These are phyloP conservation scores for Raddia guianensis DNA, from an alignment of 176 grass and related monocot species.

Conservation along the genomic window DNA sequence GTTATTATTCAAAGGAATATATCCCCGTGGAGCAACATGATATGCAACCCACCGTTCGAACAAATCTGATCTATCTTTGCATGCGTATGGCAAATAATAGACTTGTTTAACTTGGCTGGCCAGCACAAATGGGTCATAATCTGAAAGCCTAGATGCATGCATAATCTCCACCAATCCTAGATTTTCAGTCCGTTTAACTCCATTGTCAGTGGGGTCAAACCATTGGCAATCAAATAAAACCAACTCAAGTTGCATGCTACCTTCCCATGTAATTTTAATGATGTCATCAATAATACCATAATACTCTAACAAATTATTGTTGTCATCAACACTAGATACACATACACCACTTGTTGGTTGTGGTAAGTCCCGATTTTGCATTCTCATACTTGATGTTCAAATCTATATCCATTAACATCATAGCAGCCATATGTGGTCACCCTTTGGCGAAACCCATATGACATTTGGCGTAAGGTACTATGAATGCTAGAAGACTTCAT, in stretches of 20 bases:
- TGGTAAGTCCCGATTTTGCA: no score
- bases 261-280: no score
- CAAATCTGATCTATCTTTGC: neutral
- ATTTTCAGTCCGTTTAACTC: no score
- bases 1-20: no score
- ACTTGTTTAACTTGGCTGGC: neutral
- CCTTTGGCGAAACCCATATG: neutral
- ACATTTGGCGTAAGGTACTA: neutral
- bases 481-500: neutral
- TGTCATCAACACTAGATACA: no score
- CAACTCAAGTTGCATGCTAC: no score
- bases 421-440: neutral
- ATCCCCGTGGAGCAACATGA: no score
- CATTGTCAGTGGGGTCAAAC: no score
- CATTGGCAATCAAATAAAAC: no score
- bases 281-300: no score
- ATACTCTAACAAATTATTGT: no score
- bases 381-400: neutral
- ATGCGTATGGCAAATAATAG: neutral
- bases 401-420: neutral
- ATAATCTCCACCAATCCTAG: slow-evolving; percentile 1
- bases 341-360: no score
- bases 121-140: slow-evolving; percentile 1
- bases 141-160: neutral
- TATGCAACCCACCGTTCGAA: neutral